phyloP scores from a whole-genome alignment of 345 rosid genomes.

The Populus deltoides region DNA sequence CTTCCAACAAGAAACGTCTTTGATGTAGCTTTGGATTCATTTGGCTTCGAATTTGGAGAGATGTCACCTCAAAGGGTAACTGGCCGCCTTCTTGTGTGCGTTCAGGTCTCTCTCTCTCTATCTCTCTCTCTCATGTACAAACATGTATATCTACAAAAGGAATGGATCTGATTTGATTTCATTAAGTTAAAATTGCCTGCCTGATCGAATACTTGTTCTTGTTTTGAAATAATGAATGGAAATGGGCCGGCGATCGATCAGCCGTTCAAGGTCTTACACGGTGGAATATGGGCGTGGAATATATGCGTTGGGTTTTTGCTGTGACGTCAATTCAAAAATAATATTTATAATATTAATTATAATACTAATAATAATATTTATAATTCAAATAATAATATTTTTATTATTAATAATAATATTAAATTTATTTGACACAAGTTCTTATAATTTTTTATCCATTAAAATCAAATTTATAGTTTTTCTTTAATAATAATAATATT shows the following conservation, averaged over 20 bases:
- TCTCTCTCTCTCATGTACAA: background rate
- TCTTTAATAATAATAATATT: too few relatives aligned
- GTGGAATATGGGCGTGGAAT: constrained; percentile 92
- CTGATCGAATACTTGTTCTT: too few relatives aligned
- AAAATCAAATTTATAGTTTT: too few relatives aligned
- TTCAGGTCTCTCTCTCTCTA: constrained; percentile 42
- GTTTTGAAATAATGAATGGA: background rate
- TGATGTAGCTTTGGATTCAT: constrained; percentile 38
- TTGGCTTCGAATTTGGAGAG: constrained; percentile 61
- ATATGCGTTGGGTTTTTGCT: background rate
- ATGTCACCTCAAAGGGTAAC: constrained; percentile 50
- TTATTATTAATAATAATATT: too few relatives aligned
- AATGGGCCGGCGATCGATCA: constrained; percentile 24
- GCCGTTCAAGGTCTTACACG: constrained; percentile 95
- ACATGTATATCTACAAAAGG: background rate
- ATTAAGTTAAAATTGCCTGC: background rate
- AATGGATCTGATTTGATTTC: background rate
- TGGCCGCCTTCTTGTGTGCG: constrained; percentile 62
- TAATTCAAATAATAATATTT: too few relatives aligned
- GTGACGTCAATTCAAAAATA: too few relatives aligned
- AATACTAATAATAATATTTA: too few relatives aligned
- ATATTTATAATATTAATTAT: too few relatives aligned
- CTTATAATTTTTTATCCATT: too few relatives aligned
- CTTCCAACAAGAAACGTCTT: constrained; percentile 39
- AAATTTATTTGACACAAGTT: too few relatives aligned